Conservation (phyloP, 345 rosid genomes). For the Syzygium jambos region DNA sequence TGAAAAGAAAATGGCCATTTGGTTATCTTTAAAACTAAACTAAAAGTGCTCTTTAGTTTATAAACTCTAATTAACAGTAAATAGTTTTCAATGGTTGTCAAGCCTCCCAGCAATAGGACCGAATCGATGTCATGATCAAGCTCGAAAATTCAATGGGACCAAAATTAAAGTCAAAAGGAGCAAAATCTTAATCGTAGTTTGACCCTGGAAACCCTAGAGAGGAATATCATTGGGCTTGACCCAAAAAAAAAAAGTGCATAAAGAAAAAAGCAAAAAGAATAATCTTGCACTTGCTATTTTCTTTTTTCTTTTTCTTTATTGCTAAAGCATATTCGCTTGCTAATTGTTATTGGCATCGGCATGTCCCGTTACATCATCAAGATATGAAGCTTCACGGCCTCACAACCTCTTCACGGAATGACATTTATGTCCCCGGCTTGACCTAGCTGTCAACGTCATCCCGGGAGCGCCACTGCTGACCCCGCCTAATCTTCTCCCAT, state of each 20-base stretch:
- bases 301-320: too few relatives aligned
- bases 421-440: neutral
- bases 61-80: neutral
- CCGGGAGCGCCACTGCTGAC: neutral
- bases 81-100: neutral
- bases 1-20: neutral
- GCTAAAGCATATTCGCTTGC: neutral
- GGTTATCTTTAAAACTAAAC: neutral
- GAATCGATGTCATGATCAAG: neutral
- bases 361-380: neutral
- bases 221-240: neutral
- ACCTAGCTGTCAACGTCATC: neutral
- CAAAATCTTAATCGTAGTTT: neutral
- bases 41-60: neutral
- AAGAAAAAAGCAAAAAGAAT: accelerated
- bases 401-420: neutral
- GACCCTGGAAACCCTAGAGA: neutral
- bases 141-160: neutral
- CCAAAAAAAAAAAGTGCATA: neutral
- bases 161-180: neutral
- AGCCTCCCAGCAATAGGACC: too few relatives aligned
- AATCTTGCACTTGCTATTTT: neutral
- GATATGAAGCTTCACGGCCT: neutral
- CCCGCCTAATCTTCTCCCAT: neutral
- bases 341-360: neutral